These are phyloP conservation scores for Amanita rubescens DNA, from an alignment of 768 basidiomycete genomes.

Conservation along the genomic window DNA sequence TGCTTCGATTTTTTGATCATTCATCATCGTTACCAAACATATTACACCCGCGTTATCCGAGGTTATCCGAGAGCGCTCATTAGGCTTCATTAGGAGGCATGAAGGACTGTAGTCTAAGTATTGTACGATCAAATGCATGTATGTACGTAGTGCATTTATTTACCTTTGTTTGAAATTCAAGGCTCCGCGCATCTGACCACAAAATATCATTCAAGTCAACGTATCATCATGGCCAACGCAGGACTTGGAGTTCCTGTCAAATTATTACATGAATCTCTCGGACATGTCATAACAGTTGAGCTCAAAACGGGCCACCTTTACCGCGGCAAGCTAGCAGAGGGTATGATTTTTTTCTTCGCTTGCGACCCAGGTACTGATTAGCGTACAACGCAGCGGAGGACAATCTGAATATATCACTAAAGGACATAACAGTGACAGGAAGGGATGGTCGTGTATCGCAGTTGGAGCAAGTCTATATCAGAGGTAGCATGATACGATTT, in stretches of 20 bases:
- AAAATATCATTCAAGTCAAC: conserved; percentile 5
- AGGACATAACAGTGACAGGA: conserved; percentile 95
- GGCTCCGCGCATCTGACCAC: neutral
- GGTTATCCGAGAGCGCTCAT: neutral
- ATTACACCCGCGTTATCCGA: neutral
- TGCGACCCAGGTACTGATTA: conserved; percentile 8
- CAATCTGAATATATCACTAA: conserved; percentile 93
- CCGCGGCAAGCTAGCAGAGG: conserved; percentile 95
- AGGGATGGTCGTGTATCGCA: conserved; percentile 98
- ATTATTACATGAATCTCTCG: conserved; percentile 91
- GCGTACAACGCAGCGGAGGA: conserved; percentile 70
- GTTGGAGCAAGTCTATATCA: conserved; percentile 97
- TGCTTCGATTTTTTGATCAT: neutral
- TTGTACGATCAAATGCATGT: too few species aligned
- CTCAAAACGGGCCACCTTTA: conserved; percentile 97
- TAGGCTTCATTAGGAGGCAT: too few species aligned
- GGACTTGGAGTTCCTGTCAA: conserved; percentile 94
- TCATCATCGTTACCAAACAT: neutral
- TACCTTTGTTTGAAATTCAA: conserved; percentile 14
- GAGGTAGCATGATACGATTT: conserved; percentile 97
- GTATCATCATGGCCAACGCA: conserved; percentile 39
- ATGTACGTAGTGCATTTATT: conserved; percentile 12
- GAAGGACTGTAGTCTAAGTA: too few species aligned
- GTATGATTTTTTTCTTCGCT: conserved; percentile 32
- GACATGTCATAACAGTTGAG: conserved; percentile 96